Conservation (phyloP, 768 basidiomycete species). For the Coprinopsis cinerea region DNA sequence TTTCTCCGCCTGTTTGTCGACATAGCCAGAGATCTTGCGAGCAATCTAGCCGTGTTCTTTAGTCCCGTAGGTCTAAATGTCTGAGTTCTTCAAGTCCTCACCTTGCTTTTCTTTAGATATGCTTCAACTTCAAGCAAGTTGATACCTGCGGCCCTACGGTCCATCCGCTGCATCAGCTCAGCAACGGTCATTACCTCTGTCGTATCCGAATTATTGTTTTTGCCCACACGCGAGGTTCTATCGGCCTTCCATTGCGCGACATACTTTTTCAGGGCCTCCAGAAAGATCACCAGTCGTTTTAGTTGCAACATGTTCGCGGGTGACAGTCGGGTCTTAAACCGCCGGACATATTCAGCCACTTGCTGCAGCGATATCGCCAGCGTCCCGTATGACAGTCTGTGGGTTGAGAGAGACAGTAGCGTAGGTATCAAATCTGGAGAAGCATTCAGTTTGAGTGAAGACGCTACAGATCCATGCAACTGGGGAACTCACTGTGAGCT, state of each 20-base stretch:
- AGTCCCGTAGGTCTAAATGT: neutral
- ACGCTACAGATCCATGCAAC: neutral
- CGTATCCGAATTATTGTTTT: slow-evolving; percentile 12
- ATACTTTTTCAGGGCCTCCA: slow-evolving; percentile 63
- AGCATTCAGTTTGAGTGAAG: neutral
- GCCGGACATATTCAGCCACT: slow-evolving; percentile 67
- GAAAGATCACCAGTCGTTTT: slow-evolving; percentile 67
- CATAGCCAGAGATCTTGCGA: slow-evolving; percentile 81
- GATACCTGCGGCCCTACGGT: slow-evolving; percentile 63
- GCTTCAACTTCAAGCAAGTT: slow-evolving; percentile 79
- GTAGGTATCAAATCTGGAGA: slow-evolving; percentile 79
- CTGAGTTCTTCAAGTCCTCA: slow-evolving; percentile 23
- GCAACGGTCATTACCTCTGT: slow-evolving; percentile 66
- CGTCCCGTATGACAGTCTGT: slow-evolving; percentile 49
- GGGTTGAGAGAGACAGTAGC: slow-evolving; percentile 79
- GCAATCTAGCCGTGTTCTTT: slow-evolving; percentile 43
- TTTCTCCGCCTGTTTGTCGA: slow-evolving; percentile 51
- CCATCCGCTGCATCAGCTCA: slow-evolving; percentile 59
- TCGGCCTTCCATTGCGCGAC: slow-evolving; percentile 47
- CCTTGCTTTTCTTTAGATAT: slow-evolving; percentile 84
- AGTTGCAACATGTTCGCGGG: slow-evolving; percentile 71
- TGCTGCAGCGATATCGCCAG: slow-evolving; percentile 65
- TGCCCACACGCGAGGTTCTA: slow-evolving; percentile 10
- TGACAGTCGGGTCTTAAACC: slow-evolving; percentile 74
- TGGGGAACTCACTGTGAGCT: slow-evolving; percentile 74